Conservation (phyloP, 2,329 filamentous ascomycete species). For the Emergomyces pasteurianus region DNA sequence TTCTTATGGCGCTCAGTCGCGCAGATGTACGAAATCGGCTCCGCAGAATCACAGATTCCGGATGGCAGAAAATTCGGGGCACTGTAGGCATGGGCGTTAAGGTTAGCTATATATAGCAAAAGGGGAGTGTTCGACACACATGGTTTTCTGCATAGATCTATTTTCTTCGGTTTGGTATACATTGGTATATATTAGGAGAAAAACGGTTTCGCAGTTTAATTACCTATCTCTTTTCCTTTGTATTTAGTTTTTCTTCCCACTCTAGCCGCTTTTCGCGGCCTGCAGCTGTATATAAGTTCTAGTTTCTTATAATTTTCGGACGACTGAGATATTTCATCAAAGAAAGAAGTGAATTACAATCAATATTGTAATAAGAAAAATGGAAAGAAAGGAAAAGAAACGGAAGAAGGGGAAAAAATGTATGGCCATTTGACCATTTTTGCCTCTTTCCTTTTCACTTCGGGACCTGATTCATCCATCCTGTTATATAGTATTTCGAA, state of each 20-base stretch:
- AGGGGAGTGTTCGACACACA: not conserved
- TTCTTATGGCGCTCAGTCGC: constrained; percentile 65
- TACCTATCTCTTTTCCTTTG: not conserved
- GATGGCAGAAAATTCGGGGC: constrained; percentile 68
- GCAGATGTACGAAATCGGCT: constrained; percentile 64
- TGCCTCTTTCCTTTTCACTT: no score
- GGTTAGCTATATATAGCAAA: constrained; percentile 73
- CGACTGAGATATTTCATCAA: not conserved
- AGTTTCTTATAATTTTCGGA: not conserved
- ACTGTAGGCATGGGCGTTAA: constrained; percentile 96
- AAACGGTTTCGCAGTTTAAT: not conserved
- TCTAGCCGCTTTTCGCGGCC: not conserved
- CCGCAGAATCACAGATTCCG: constrained; percentile 52
- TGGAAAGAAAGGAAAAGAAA: no score
- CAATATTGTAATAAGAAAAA: not conserved
- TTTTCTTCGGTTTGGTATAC: not conserved
- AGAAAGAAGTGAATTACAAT: not conserved
- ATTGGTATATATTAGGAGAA: not conserved
- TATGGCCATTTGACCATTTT: no score
- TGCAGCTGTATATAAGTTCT: not conserved
- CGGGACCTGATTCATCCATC: not conserved
- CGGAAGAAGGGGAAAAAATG: no score
- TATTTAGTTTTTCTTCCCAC: not conserved
- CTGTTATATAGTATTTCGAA: not conserved
- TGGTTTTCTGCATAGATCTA: not conserved